These are phyloP conservation scores for Claviceps sp. DNA, from an alignment of 2,329 filamentous ascomycete genomes.

Conservation along the genomic window DNA sequence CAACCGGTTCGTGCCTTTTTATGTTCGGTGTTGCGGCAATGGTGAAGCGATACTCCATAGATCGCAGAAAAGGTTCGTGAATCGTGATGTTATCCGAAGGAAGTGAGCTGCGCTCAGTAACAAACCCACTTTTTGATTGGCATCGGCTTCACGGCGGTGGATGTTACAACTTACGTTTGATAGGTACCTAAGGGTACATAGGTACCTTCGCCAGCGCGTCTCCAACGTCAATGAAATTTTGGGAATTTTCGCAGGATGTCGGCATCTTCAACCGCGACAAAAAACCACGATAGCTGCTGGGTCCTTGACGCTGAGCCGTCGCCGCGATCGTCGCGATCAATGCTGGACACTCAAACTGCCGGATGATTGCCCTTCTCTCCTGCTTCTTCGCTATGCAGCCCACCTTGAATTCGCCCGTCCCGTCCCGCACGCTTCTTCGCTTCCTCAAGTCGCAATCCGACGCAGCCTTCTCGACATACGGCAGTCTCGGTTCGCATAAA, in stretches of 20 bases:
- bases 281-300: background rate
- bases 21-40: too few species aligned
- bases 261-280: background rate
- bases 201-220: too few species aligned
- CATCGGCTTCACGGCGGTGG: too few species aligned
- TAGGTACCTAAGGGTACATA: too few species aligned
- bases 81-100: too few species aligned
- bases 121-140: too few species aligned
- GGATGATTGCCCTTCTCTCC: background rate
- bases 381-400: slow-evolving; percentile 27
- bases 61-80: too few species aligned
- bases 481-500: slow-evolving; percentile 7
- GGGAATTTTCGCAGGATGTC: too few species aligned
- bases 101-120: too few species aligned
- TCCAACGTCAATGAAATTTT: background rate
- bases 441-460: slow-evolving; percentile 63
- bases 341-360: slow-evolving; percentile 1
- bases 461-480: slow-evolving; percentile 35
- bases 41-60: too few species aligned
- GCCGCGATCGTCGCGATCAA: slow-evolving; percentile 5
- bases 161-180: too few species aligned
- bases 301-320: slow-evolving; percentile 4
- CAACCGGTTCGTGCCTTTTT: too few species aligned
- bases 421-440: slow-evolving; percentile 48
- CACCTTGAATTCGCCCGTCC: slow-evolving; percentile 30